Base-by-base conservation (phyloP, 441 rosid species). In the Omphalea diandra region DNA sequence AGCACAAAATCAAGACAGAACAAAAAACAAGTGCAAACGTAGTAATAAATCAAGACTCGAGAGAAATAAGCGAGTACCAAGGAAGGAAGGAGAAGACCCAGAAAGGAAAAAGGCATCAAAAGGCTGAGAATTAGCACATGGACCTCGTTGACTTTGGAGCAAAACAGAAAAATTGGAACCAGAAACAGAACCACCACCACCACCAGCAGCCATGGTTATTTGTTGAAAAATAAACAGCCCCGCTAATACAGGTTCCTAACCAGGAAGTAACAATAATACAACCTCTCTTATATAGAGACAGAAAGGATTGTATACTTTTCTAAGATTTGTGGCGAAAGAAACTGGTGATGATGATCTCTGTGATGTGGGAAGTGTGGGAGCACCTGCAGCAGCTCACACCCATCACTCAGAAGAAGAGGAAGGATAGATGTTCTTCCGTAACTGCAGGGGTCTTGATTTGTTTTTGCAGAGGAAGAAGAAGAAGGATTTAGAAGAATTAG, bases 301-400 rank as follows among this genome's bases (percentile, higher is more conserved):
- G n/a, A n/a, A 33, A 3, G n/a, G 1, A 11, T 2, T 46, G 50
- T 59, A n/a, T n/a, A n/a, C n/a, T n/a, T n/a, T n/a, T n/a, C 12
- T 83, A 82, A 35, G 71, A 54, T 83, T 89, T 88, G 55, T 87
- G 94, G 76, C 94, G 94, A 31, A 88, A 88, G 80, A 88, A 88
- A 76, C 94, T 88, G 73, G 94, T 88, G 81, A 87, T 86, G 84
- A 87, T 85, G 80, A 88, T 85, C 69, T 83, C 89, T 31, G 94
- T 86, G 80, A 88, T 87, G 76, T 85, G 87, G 70, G 91, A 88
- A n/a, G 90, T 85, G 78, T 81, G 87, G 73, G 89, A 85, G 73
- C 91, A 83, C 63, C 75, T 57, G 49, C 81, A 80, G 79, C 85
- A 55, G 81, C 83, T 76, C 86, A 80, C 85, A 74, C 89, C 89